phyloP scores from a whole-genome alignment of 2,329 filamentous ascomycete genomes.

The Pyrenophora teres region DNA sequence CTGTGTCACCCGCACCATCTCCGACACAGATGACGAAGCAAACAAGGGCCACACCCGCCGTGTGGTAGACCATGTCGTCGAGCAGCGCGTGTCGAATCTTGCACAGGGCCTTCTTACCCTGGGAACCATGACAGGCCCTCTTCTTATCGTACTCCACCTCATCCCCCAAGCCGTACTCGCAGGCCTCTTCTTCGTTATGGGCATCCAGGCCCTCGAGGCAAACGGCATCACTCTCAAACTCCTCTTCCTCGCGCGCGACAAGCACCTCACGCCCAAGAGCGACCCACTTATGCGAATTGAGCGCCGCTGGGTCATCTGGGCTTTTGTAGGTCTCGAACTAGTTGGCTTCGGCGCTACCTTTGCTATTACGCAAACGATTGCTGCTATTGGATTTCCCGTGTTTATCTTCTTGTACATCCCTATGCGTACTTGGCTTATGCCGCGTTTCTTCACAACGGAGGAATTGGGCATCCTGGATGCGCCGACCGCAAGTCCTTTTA shows the following conservation, averaged over 20 bases:
- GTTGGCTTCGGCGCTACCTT: constrained; percentile 59
- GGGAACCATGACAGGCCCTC: constrained; percentile 62
- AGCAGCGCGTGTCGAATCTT: constrained; percentile 62
- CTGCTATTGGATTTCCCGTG: constrained; percentile 63
- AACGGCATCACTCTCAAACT: constrained; percentile 61
- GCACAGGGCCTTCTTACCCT: constrained; percentile 60
- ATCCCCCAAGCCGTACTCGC: constrained; percentile 61
- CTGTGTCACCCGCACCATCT: constrained; percentile 48
- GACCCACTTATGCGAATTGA: constrained; percentile 55
- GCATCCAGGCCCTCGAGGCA: constrained; percentile 56
- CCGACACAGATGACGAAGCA: constrained; percentile 48
- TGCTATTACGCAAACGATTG: constrained; percentile 64
- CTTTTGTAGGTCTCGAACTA: constrained; percentile 59
- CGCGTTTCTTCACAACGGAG: constrained; percentile 54
- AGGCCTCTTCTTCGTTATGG: constrained; percentile 64
- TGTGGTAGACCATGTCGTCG: constrained; percentile 56
- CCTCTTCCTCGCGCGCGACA: constrained; percentile 55
- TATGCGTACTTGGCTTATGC: constrained; percentile 56
- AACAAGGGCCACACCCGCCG: constrained; percentile 51
- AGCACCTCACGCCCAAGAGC: constrained; percentile 53
- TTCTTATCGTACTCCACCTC: constrained; percentile 58
- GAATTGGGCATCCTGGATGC: constrained; percentile 59
- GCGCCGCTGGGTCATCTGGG: constrained; percentile 52
- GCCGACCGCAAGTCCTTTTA: constrained; percentile 59
- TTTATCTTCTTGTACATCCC: constrained; percentile 63